These are phyloP conservation scores for Tetracladium setigerum DNA, from an alignment of 495 filamentous ascomycete genomes.

Conservation along the genomic window DNA sequence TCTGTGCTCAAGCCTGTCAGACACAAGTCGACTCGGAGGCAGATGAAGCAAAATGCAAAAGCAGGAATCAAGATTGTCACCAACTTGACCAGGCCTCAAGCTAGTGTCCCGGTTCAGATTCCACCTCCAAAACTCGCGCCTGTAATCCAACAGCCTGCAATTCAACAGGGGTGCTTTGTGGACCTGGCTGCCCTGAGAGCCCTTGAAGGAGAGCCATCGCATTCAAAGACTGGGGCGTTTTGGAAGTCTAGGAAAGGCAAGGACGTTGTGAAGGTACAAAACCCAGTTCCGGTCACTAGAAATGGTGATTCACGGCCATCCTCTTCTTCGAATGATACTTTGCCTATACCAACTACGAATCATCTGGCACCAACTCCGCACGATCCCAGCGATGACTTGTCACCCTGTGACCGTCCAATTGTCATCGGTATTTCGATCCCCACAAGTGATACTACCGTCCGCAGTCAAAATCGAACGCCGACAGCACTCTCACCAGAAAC, in stretches of 20 bases:
- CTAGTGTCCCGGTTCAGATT: conserved; percentile 4
- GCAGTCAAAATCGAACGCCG: conserved; percentile 17
- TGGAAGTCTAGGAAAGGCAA: conserved; percentile 20
- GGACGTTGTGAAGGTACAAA: not conserved
- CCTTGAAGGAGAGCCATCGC: conserved; percentile 30
- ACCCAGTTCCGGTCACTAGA: not conserved
- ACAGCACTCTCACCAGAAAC: conserved; percentile 30
- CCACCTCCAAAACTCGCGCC: conserved; percentile 7
- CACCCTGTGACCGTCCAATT: conserved; percentile 67
- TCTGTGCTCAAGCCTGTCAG: conserved; percentile 30
- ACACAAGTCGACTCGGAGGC: conserved; percentile 38
- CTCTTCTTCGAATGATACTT: not conserved
- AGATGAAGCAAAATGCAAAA: conserved; percentile 47
- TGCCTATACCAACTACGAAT: not conserved
- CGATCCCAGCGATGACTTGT: conserved; percentile 47
- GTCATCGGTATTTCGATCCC: conserved; percentile 73
- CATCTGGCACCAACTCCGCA: conserved; percentile 17
- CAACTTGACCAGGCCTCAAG: conserved; percentile 12
- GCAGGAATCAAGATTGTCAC: conserved; percentile 63
- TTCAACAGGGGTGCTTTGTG: conserved; percentile 34
- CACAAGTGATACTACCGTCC: conserved; percentile 39
- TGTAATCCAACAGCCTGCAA: conserved; percentile 18
- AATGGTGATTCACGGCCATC: not conserved
- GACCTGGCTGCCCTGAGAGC: conserved; percentile 43
- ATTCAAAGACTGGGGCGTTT: conserved; percentile 16